Base-by-base conservation (phyloP, 352 stramenopile species). In the Globisporangium cederbergense region DNA sequence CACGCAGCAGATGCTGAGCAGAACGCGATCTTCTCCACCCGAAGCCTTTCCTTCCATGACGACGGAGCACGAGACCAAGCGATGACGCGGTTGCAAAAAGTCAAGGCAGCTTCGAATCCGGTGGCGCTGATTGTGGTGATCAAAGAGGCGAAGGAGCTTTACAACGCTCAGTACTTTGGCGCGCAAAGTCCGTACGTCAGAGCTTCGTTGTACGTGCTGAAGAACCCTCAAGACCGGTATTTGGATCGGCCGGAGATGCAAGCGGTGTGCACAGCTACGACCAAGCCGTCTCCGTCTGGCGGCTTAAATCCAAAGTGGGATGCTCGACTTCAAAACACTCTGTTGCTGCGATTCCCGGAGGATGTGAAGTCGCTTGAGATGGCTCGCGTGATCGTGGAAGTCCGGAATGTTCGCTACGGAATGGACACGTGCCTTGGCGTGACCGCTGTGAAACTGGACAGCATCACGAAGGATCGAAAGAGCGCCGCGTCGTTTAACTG, bases 141-240 rank as follows among this genome's bases (percentile, higher is more conserved):
- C 45, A 79, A 89, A 8, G 83, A 95, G 64, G 85, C 84, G 18
- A 80, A 72, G 38, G 77, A 95, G 14, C 59, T 96, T 11, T 94
- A 93, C 73, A 95, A 95, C 45, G 83, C 86, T 0, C 88, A 96
- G 62, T 93, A 91, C 65, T 93, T 93, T 67, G 88, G 88, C 8
- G 73, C 85, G 2, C 88, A 96, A 62, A 96, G 85, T 58, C 88
- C 88, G 25, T 96, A 96, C 55, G 86, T 95, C 34, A 71, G 84
- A 8, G 88, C 76, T 18, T 95, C 88, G 16, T 65, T 96, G 34
- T 95, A 91, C 47, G 74, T 90, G 32, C 75, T 93, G 14, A 96
- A 95, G 70, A 90, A 93, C 51, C 65, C 78, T 9, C 81, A 89
- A 76, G 86, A 96, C 57, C 75, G 77, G 43, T 90, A 89, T 60